Percentiles rank a stretch among this genome's conserved stretches.
phyloP scores from a whole-genome alignment of 2,329 filamentous ascomycete genomes.

The Cordyceps tenuipes region DNA sequence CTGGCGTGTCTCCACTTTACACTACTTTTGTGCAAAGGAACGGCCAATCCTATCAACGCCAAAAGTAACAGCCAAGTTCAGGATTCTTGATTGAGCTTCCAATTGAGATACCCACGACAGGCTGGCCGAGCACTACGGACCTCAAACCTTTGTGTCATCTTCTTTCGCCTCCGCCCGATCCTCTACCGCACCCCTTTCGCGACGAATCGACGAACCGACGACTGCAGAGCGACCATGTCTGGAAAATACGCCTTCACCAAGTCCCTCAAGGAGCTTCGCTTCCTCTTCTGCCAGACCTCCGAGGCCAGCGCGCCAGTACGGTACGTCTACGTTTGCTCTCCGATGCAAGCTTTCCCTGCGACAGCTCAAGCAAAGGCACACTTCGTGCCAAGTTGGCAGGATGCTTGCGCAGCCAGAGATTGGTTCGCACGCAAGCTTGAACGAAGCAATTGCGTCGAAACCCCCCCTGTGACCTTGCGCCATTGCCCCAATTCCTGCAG shows the following conservation, averaged over 20 bases:
- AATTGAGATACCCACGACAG: not conserved
- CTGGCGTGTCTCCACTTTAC: not conserved
- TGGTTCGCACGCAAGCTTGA: too few relatives aligned
- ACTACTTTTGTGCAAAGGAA: not conserved
- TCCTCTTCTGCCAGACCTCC: conserved; percentile 92
- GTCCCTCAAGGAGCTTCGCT: conserved; percentile 88
- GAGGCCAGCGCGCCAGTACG: conserved; percentile 83
- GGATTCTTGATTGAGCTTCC: not conserved
- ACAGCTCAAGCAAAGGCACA: not conserved
- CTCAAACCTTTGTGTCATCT: not conserved
- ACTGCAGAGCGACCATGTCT: conserved; percentile 57
- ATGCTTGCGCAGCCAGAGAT: not conserved
- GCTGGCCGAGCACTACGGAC: not conserved
- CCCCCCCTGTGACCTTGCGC: not conserved
- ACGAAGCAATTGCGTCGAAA: not conserved
- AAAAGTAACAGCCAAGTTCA: not conserved
- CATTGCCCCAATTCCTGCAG: not conserved
- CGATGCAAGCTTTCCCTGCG: not conserved
- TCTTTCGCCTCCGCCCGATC: not conserved
- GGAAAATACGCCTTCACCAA: conserved; percentile 87
- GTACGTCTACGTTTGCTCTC: conserved; percentile 40
- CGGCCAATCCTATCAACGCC: conserved; percentile 3
- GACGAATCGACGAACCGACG: not conserved
- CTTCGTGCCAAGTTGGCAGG: not conserved
- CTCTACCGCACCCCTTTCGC: not conserved